Base-by-base conservation (phyloP, 805 yeast species). In the Kodamaea sagamina region DNA sequence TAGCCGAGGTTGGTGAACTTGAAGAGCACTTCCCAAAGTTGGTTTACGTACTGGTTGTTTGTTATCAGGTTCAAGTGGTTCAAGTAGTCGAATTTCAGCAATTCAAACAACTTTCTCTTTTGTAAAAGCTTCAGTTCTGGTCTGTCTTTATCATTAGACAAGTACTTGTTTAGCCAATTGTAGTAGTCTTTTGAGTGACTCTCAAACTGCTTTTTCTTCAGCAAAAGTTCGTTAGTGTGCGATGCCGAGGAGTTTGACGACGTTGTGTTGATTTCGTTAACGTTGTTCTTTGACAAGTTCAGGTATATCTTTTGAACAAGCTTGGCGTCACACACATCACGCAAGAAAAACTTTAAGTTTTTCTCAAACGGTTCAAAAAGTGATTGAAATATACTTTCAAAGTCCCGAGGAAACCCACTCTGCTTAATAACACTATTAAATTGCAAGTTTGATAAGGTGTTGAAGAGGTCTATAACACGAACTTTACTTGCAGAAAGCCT, bases 61-160 rank as follows among this genome's bases (percentile, higher is more conserved):
- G 63, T 53, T 6, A 66, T 55, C 41, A 55, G 51, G 25, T 62
- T 67, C 39, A 77, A 53, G 31, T 63, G 67, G 47, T 69, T 71
- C 52, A 70, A 61, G 54, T 77, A 77, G 40, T 74, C 77, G 41
- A 72, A 65, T 44, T 77, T 70, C 9, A 68, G 61, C 1, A 72
- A 51, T 45, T 75, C 79, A 51, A 71, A 75, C 0, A 49, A 48
- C 40, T 71, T 62, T 21, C 71, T 52, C 47, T 68, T 67, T 16
- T 46, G 41, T 13, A 72, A 49, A 16, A 65, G 52, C 47, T 66
- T 67, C 64, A 65, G 65, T 38, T 65, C 71, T 0, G 75, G 72
- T 41, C 74, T 53, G 27, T 68, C 75, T 47, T 68, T 71, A 42
- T 69, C 75, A 47, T 69, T 68, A 3, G 74, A 62, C 17, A 71